Conservation (phyloP, 1,284 basidiomycete genomes). For the Ceratobasidium sp. region DNA sequence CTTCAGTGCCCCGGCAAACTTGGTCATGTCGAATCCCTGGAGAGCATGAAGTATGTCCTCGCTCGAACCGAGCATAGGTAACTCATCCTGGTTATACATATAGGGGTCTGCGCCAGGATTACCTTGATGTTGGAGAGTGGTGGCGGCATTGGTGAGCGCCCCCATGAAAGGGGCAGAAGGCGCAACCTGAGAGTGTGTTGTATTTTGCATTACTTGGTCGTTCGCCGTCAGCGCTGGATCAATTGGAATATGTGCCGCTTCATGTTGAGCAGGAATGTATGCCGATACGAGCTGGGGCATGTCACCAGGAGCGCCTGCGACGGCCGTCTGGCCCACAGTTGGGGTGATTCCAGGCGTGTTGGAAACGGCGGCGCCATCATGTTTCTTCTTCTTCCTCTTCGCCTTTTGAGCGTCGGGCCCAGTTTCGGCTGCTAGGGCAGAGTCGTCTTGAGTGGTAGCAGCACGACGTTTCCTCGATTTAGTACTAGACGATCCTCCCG, state of each 20-base stretch:
- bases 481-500: not conserved
- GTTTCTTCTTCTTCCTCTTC: slow-evolving; percentile 34
- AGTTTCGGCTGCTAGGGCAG: not conserved
- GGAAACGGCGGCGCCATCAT: not conserved
- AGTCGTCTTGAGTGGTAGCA: slow-evolving; percentile 1
- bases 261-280: slow-evolving; percentile 2
- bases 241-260: slow-evolving; percentile 17
- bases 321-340: not conserved
- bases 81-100: slow-evolving; percentile 36
- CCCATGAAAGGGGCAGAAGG: not conserved
- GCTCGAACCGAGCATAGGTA: slow-evolving; percentile 55
- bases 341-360: not conserved
- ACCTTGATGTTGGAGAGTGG: slow-evolving; percentile 2
- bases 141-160: not conserved
- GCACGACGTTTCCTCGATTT: slow-evolving; percentile 23
- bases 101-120: not conserved
- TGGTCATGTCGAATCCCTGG: slow-evolving; percentile 75
- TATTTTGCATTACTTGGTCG: slow-evolving; percentile 17
- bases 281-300: not conserved
- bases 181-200: not conserved
- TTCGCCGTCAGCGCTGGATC: slow-evolving; percentile 28
- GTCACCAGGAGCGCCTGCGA: not conserved
- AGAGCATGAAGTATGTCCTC: slow-evolving; percentile 76
- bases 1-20: slow-evolving; percentile 71
- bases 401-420: not conserved